Evolutionary conservation across 768 basidiomycete species (phyloP), one percentile per base, ranked within the genome.

Genomic region (Tricholoma flavovirens): DNA sequence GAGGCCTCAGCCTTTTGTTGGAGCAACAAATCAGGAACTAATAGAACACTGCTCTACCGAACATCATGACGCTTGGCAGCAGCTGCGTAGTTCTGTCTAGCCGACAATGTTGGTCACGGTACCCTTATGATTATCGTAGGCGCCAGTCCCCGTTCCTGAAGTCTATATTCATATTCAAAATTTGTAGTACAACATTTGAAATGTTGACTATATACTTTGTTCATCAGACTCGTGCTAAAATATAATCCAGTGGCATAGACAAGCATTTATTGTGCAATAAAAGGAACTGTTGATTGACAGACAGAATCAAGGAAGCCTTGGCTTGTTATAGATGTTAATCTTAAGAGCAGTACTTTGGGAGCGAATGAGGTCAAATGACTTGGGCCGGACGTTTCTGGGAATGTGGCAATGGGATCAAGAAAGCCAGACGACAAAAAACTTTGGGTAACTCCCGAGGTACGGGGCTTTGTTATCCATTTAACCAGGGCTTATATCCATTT

Each of bases 61-160:
- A 58, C 84, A 86, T 51, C 73, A 73, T 4, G 59, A 69, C 3
- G 77, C 74, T 15, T 85, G 83, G 82, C 66, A 75, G n/a, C 64
- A 66, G 24, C 59, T 80, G 33, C 75, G 74, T 30, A 50, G 40
- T 36, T 51, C 49, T 46, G 51, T 59, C 30, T 64, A 26, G 58
- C n/a, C 26, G 43, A 45, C 29, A 36, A 36, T 33, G 48, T 48
- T 45, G n/a, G n/a, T n/a, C n/a, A n/a, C n/a, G n/a, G 12, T 10
- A 32, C 26, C 43, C 30, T 36, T 30, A 43, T 46, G 11, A 55
- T 17, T 10, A 12, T 30, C 17, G 46, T n/a, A n/a, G n/a, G n/a
- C n/a, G n/a, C n/a, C n/a, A n/a, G n/a, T n/a, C n/a, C n/a, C n/a
- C n/a, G n/a, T n/a, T n/a, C n/a, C n/a, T n/a, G n/a, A n/a, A n/a